Evolutionary conservation across 2,329 filamentous ascomycete genomes (phyloP).

Genomic region (Fusarium bactridioides): DNA sequence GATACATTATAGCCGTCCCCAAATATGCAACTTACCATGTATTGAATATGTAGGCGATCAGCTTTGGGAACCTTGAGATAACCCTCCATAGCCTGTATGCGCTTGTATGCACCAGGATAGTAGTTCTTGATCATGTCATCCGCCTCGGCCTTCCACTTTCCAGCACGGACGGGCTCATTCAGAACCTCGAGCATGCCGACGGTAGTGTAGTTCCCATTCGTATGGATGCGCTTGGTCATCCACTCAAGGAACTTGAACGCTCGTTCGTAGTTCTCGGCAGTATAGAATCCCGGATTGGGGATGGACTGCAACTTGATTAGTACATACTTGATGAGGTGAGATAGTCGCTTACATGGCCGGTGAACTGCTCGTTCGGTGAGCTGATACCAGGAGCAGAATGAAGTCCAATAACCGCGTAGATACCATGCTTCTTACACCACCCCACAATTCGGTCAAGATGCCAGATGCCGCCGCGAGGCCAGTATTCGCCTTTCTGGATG

Average conservation of each 20-base stretch:
- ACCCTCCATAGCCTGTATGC: slow-evolving; percentile 59
- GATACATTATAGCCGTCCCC: fast-evolving
- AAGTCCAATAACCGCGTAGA: slow-evolving; percentile 41
- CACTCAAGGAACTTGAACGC: slow-evolving; percentile 62
- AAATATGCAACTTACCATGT: slow-evolving; percentile 45
- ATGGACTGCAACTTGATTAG: background rate
- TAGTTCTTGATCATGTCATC: slow-evolving; percentile 40
- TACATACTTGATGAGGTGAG: fast-evolving
- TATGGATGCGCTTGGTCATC: slow-evolving; percentile 63
- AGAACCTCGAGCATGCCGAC: slow-evolving; percentile 67
- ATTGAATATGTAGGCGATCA: slow-evolving; percentile 60
- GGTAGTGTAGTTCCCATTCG: slow-evolving; percentile 56
- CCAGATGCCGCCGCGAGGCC: slow-evolving; percentile 34
- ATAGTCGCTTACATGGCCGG: slow-evolving; percentile 33
- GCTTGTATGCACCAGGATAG: slow-evolving; percentile 37
- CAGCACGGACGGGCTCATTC: slow-evolving; percentile 60
- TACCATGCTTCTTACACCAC: slow-evolving; percentile 34
- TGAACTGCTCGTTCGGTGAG: slow-evolving; percentile 36
- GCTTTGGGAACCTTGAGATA: slow-evolving; percentile 51
- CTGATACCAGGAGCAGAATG: slow-evolving; percentile 38
- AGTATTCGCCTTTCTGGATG: slow-evolving; percentile 31
- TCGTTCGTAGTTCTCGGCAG: slow-evolving; percentile 62
- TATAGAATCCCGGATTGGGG: slow-evolving; percentile 59
- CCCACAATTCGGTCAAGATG: slow-evolving; percentile 40
- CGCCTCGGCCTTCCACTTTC: slow-evolving; percentile 10